A percentile compares a stretch with the other conserved stretches of the same genome.
These are phyloP conservation scores for Strombidium stylifer DNA, from an alignment of 73 alveolate species.

Conservation along the genomic window DNA sequence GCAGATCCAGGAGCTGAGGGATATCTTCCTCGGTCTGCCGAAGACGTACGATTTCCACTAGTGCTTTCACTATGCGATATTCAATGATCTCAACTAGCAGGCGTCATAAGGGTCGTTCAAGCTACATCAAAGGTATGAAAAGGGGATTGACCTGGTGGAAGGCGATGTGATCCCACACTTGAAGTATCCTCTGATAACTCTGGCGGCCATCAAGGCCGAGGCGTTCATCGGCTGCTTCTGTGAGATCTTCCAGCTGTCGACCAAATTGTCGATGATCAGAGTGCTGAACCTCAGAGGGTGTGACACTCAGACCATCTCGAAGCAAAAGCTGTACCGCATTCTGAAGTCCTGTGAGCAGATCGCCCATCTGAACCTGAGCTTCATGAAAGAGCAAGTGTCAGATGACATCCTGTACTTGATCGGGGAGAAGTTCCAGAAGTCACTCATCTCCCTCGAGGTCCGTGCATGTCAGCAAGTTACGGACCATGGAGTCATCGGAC, in stretches of 20 bases:
- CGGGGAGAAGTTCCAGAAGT: constrained; percentile 11
- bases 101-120: too few species aligned
- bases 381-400: constrained; percentile 41
- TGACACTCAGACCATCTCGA: background rate
- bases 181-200: constrained; percentile 13
- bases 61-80: constrained; percentile 23
- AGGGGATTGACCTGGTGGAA: background rate
- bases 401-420: constrained; percentile 34
- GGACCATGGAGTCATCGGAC: constrained; percentile 39
- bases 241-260: constrained; percentile 13
- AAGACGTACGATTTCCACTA: constrained; percentile 29
- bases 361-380: constrained; percentile 51
- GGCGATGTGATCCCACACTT: background rate
- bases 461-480: constrained; percentile 52
- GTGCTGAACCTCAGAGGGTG: constrained; percentile 33
- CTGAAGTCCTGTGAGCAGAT: constrained; percentile 12
- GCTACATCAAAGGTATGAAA: too few species aligned
- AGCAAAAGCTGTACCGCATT: background rate
- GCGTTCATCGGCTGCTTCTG: too few species aligned
- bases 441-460: constrained; percentile 40
- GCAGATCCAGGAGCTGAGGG: constrained; percentile 6
- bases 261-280: constrained; percentile 17
- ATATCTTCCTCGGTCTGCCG: constrained; percentile 5
- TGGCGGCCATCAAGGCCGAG: constrained; percentile 18
- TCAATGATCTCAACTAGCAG: too few species aligned